Conservation (phyloP, 495 filamentous ascomycete genomes). For the Oleoguttula mirabilis region DNA sequence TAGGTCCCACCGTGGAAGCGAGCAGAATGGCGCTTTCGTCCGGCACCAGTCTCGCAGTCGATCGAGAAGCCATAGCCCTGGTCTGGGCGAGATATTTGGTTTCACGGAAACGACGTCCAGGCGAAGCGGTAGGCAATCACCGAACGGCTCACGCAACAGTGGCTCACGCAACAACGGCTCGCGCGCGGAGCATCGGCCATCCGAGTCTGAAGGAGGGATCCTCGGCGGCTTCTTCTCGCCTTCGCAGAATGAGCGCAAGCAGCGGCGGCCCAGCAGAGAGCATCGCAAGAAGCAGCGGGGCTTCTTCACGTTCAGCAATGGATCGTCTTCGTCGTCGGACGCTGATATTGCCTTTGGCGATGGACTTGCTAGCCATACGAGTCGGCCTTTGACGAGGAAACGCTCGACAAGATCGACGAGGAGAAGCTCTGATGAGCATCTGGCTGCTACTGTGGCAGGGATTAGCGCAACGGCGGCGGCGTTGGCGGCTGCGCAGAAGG, state of each 20-base stretch:
- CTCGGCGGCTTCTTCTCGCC: constrained; percentile 37
- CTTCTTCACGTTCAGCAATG: constrained; percentile 50
- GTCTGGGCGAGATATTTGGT: constrained; percentile 7
- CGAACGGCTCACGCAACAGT: constrained; percentile 2
- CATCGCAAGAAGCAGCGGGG: constrained; percentile 35
- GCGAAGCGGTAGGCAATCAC: not conserved
- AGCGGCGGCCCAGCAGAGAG: constrained; percentile 7
- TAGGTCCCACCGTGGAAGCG: constrained; percentile 1
- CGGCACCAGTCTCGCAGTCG: constrained; percentile 8
- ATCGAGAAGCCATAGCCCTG: constrained; percentile 10
- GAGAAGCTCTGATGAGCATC: constrained; percentile 31
- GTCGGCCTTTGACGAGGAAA: constrained; percentile 23
- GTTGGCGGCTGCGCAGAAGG: constrained; percentile 38
- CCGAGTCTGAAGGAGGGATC: constrained; percentile 15
- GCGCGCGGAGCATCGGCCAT: not conserved
- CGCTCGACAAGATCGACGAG: constrained; percentile 24
- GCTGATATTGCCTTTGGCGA: constrained; percentile 39
- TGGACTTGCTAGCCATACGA: constrained; percentile 22
- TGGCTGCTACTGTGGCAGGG: constrained; percentile 44
- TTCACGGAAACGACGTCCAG: not conserved
- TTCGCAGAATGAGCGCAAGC: constrained; percentile 36
- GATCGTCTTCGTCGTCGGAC: constrained; percentile 48
- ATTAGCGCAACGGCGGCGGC: constrained; percentile 47
- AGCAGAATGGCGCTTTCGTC: constrained; percentile 5
- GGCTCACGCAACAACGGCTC: not conserved